Base-by-base conservation (phyloP, 768 basidiomycete genomes). In the Daedalea quercina region DNA sequence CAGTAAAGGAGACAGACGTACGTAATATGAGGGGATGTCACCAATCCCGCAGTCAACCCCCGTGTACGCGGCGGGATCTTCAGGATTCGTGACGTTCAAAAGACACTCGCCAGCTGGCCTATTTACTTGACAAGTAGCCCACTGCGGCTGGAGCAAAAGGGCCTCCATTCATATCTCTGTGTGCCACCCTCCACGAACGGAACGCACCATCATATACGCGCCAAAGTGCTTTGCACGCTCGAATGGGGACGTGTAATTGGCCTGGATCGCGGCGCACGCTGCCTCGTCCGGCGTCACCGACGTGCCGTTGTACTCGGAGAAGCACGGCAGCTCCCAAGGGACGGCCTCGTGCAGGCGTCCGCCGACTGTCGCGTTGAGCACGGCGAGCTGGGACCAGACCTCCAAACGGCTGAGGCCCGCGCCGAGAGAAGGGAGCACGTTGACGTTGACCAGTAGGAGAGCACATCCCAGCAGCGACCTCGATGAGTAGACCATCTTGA, bases 61-160 rank as follows among this genome's bases (percentile, higher is more conserved):
- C 12, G 31, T 33, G 45, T 34, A 62, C 1, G 67, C 60, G 1
- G 41, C 28, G 9, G 59, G 50, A 40, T 67, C 60, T 1, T 56
- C 20, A 1, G 64, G 62, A 51, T 69, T 48, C 23, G 28, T 42
- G 48, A 58, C 75, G 60, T 79, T 72, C 6, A 82, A 70, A 1
- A 79, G 64, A 56, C 82, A 82, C 33, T 73, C 70, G 15, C 73
- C 67, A 17, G 11, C 63, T 0, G 54, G 49, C 9, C 56, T 55
- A 33, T 46, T 22, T 3, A 23, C 51, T 63, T 81, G 78, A 60
- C 82, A 84, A 1, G 76, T 77, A 55, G 80, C 81, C 77, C 76
- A 81, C 56, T 82, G 76, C 0, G 73, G 60, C 68, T 73, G 33
- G 2, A 13, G 23, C 23, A 13, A 15, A n/a, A 15, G 23, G 9